Percentiles rank a stretch among this genome's conserved stretches.
Conservation (phyloP, 257 asterid species). For the Solanum lignicaule region DNA sequence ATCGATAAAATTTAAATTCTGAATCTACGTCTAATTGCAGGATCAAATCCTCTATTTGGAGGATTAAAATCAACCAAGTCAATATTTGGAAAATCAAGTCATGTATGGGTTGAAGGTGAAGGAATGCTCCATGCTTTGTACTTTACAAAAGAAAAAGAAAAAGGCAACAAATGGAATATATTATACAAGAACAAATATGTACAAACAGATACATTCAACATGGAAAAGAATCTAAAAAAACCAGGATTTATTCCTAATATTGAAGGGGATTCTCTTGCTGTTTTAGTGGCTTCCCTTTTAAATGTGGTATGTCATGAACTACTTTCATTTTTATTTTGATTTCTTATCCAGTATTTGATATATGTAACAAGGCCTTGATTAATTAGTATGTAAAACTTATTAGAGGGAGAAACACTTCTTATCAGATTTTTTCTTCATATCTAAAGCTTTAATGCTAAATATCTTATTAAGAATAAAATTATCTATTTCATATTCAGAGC, state of each 20-base stretch:
- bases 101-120: slow-evolving; percentile 40
- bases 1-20: neutral
- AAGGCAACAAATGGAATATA: slow-evolving; percentile 6
- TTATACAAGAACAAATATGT: slow-evolving; percentile 28
- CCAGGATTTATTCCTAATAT: slow-evolving; percentile 23
- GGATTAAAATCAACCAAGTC: slow-evolving; percentile 28
- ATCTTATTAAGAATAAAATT: neutral
- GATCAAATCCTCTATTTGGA: slow-evolving; percentile 37
- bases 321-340: neutral
- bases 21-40: neutral
- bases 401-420: neutral
- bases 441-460: no score
- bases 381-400: neutral
- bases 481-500: neutral
- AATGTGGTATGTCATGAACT: slow-evolving; percentile 13
- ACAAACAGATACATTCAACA: slow-evolving; percentile 15
- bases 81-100: slow-evolving; percentile 28
- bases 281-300: slow-evolving; percentile 35
- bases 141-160: slow-evolving; percentile 10
- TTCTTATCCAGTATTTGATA: neutral
- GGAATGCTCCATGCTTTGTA: slow-evolving; percentile 44
- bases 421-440: no score
- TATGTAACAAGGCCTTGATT: neutral
- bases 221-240: slow-evolving; percentile 10
- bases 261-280: slow-evolving; percentile 38